phyloP scores from a whole-genome alignment of 495 filamentous ascomycete species.

The Talaromyces trachyspermus region DNA sequence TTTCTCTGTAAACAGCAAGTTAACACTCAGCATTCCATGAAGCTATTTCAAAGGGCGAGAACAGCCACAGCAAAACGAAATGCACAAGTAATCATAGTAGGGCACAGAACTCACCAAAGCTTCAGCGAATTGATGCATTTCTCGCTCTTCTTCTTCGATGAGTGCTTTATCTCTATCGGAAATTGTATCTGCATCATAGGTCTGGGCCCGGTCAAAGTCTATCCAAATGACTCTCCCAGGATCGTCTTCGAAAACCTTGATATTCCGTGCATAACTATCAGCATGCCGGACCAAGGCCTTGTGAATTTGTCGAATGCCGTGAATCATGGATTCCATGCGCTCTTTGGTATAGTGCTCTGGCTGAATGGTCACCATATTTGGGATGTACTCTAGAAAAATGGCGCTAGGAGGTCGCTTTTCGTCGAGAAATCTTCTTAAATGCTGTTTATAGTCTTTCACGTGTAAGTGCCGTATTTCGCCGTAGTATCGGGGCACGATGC shows the following conservation, averaged over 20 bases:
- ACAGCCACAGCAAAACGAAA: too few relatives aligned
- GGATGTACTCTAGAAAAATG: slow-evolving; percentile 14
- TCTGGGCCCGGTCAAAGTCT: slow-evolving; percentile 12
- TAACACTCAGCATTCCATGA: too few relatives aligned
- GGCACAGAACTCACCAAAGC: slow-evolving; percentile 3
- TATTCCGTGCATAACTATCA: slow-evolving; percentile 10
- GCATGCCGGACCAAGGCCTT: slow-evolving; percentile 9
- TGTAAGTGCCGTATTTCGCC: slow-evolving; percentile 6
- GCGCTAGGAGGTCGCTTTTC: slow-evolving; percentile 9
- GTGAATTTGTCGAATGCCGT: slow-evolving; percentile 11
- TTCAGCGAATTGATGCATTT: not conserved
- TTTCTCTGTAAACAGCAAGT: too few relatives aligned
- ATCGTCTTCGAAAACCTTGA: slow-evolving; percentile 11
- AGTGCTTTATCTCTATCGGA: not conserved
- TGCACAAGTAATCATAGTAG: too few relatives aligned
- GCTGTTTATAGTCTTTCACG: not conserved
- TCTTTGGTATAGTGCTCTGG: slow-evolving; percentile 10
- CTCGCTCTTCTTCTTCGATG: slow-evolving; percentile 1
- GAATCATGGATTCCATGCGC: too few relatives aligned
- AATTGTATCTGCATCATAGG: slow-evolving; percentile 1
- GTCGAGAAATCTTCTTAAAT: slow-evolving; percentile 7
- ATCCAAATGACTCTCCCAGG: slow-evolving; percentile 12
- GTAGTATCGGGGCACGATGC: slow-evolving; percentile 9
- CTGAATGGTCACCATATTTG: slow-evolving; percentile 7
- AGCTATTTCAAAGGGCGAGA: too few relatives aligned